phyloP scores from a whole-genome alignment of 306 rosid species.

The Malus sylvestris region DNA sequence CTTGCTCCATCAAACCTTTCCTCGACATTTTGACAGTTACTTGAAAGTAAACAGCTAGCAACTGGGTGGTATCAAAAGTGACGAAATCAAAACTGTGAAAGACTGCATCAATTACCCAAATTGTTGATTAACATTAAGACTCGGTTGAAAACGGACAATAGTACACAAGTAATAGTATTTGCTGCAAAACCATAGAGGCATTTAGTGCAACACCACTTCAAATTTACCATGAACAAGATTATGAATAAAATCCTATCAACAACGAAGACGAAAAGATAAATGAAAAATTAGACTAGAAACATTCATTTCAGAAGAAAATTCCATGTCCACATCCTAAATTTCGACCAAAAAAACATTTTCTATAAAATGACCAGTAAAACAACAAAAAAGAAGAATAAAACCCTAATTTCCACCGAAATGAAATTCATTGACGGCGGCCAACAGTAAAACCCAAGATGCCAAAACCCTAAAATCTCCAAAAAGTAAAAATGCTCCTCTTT shows the following conservation, averaged over 20 bases:
- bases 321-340: neutral
- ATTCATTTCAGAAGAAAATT: neutral
- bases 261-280: neutral
- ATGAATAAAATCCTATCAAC: neutral
- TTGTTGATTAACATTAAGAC: neutral
- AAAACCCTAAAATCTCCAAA: constrained; percentile 6
- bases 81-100: neutral
- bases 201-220: neutral
- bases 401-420: neutral
- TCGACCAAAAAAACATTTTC: neutral
- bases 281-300: neutral
- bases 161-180: neutral
- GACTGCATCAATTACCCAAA: neutral
- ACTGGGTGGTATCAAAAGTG: neutral
- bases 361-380: neutral
- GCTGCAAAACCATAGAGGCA: neutral
- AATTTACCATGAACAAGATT: neutral
- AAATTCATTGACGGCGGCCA: neutral
- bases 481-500: neutral
- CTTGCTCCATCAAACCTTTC: constrained; percentile 94
- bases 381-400: neutral
- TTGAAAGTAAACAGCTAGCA: neutral
- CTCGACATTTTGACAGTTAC: constrained; percentile 57
- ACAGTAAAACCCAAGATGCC: neutral
- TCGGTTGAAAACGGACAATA: neutral